phyloP scores from a whole-genome alignment of 1,284 basidiomycete species.

The Takashimella tepidaria region DNA sequence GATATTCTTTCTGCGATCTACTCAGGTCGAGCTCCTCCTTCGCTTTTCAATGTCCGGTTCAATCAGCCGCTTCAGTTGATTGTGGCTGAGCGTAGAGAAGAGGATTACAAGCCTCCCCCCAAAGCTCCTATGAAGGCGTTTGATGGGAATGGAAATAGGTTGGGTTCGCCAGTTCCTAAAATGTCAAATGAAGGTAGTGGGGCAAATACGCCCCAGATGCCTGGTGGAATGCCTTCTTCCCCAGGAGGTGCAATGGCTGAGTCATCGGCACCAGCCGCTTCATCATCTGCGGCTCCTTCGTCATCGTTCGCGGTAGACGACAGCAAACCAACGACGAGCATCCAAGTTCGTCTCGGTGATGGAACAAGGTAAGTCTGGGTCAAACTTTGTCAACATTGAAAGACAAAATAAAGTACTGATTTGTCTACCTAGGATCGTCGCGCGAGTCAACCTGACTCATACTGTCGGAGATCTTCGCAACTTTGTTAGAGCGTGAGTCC shows the following conservation, averaged over 20 bases:
- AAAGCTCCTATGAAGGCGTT: constrained; percentile 55
- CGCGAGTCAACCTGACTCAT: constrained; percentile 84
- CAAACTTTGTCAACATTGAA: too few relatives aligned
- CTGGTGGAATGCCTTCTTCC: constrained; percentile 52
- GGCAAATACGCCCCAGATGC: constrained; percentile 50
- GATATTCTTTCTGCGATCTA: constrained; percentile 73
- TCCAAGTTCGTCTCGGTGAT: constrained; percentile 88
- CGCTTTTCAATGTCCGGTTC: constrained; percentile 67
- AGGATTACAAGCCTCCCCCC: constrained; percentile 60
- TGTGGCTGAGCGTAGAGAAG: constrained; percentile 66
- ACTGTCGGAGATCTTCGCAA: constrained; percentile 79
- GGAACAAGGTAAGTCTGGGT: constrained; percentile 68
- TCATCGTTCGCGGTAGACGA: constrained; percentile 49
- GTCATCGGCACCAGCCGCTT: constrained; percentile 22
- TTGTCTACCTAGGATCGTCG: constrained; percentile 63
- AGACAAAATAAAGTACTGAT: too few relatives aligned
- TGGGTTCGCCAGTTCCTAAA: constrained; percentile 63
- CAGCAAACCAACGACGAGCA: constrained; percentile 69
- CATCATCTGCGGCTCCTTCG: constrained; percentile 19
- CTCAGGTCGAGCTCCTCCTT: constrained; percentile 72
- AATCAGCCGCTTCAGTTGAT: constrained; percentile 84
- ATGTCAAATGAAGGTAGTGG: constrained; percentile 23
- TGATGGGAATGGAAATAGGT: constrained; percentile 71
- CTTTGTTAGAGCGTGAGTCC: constrained; percentile 82
- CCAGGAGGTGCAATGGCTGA: constrained; percentile 29